Evolutionary conservation across 805 yeast genomes (phyloP), one percentile per base, ranked within the genome.

Genomic region (Nakazawaea wickerhamii): DNA sequence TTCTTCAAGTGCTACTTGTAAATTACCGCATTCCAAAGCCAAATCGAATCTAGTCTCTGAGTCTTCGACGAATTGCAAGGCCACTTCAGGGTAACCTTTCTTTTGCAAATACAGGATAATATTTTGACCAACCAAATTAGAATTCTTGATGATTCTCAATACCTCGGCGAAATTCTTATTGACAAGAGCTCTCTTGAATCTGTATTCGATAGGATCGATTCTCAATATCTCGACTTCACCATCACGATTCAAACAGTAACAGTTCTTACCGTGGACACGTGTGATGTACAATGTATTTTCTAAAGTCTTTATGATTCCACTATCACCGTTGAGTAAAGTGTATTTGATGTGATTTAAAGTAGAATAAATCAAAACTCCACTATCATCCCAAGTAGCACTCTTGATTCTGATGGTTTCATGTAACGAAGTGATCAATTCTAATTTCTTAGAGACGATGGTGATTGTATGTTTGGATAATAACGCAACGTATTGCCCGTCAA

Each of bases 391-490:
- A 15, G 95, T 87, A 36, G 96, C 97, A 67, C 95, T 81, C 70
- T 93, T 93, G 57, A 93, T 88, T 61, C 99, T 75, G 53, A 93
- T 93, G 3, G 98, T 91, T 70, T 93, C 99, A 60, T 89, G 97
- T 78, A 89, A 75, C 2, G 95, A 79, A 41, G 91, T 80, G 31
- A 89, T 70, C 44, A 79, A 65, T 58, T 87, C 89, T 53, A 91
- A 73, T 50, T 78, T 82, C 60, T 81, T 83, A 54, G 79, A 81
- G 22, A 90, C 95, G 54, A 93, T 80, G 11, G 95, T 84, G 54
- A 93, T 85, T 17, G 93, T 84, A 64, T 93, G 99, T 61, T 91
- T 93, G 18, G 95, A 79, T 61, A 89, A 72, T 43, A 93, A 69
- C 2, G 99, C 99, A 49, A 89, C 73, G 57, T 86, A 77, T 58